Conservation (phyloP, 306 rosid genomes). For the Gynostemma pentaphyllum region DNA sequence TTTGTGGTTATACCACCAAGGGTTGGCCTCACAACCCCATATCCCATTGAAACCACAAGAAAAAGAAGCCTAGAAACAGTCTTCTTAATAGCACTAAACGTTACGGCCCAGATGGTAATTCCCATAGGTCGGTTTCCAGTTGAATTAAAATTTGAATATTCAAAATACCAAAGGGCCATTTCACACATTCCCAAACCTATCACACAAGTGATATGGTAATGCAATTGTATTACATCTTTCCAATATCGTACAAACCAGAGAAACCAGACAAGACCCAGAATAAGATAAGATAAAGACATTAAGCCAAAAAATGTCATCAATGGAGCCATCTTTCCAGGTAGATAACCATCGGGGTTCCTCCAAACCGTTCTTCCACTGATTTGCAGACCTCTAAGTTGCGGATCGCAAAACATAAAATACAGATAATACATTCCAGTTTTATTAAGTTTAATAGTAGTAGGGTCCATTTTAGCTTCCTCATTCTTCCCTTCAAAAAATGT, state of each 20-base stretch:
- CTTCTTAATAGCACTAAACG: conserved; percentile 72
- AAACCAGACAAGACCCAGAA: conserved; percentile 75
- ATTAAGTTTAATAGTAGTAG: conserved; percentile 26
- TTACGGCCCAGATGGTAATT: conserved; percentile 83
- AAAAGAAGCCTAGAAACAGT: conserved; percentile 76
- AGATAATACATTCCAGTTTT: conserved; percentile 84
- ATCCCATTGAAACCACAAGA: conserved; percentile 89
- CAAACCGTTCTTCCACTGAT: conserved; percentile 70
- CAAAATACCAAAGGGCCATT: conserved; percentile 95
- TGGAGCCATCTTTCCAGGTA: conserved; percentile 88
- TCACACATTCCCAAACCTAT: conserved; percentile 94
- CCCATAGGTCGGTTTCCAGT: conserved; percentile 83
- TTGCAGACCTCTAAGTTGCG: conserved; percentile 45
- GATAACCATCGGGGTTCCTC: conserved; percentile 77
- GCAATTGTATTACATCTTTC: conserved; percentile 72
- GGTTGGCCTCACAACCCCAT: conserved; percentile 65
- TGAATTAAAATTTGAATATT: conserved; percentile 75
- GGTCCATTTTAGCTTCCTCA: conserved; percentile 25
- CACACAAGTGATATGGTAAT: conserved; percentile 75
- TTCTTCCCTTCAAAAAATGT: conserved; percentile 51
- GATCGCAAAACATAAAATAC: conserved; percentile 82
- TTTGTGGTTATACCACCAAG: conserved; percentile 57
- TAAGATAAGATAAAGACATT: conserved; percentile 72
- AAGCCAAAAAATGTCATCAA: conserved; percentile 64
- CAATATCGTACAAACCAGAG: conserved; percentile 68